Conservation (phyloP, 805 yeast genomes). For the Ogataea dorogensis region DNA sequence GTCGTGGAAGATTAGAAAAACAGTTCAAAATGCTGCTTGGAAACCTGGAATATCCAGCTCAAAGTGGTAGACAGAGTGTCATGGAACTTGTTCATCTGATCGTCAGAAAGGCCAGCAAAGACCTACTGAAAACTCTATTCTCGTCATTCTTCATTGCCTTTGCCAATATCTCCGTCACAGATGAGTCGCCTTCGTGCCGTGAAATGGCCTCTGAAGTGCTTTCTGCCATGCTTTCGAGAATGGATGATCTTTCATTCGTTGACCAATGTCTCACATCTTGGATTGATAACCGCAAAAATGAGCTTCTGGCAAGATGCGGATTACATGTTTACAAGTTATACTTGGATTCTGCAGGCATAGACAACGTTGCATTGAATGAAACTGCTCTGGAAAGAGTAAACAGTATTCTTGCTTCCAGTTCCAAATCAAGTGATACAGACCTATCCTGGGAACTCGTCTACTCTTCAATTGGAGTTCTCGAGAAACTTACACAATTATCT, state of each 20-base stretch:
- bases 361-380: constrained; percentile 26
- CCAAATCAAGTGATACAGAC: constrained; percentile 37
- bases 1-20: constrained; percentile 77
- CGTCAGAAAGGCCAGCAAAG: constrained; percentile 61
- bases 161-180: constrained; percentile 73
- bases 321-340: constrained; percentile 66
- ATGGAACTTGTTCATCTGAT: constrained; percentile 80
- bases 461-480: constrained; percentile 51
- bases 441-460: constrained; percentile 79
- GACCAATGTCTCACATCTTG: constrained; percentile 54
- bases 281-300: constrained; percentile 56
- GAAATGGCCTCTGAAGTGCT: constrained; percentile 75
- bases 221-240: constrained; percentile 49
- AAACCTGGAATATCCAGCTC: constrained; percentile 81
- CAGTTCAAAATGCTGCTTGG: constrained; percentile 78
- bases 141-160: constrained; percentile 81
- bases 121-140: constrained; percentile 57
- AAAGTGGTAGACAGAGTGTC: constrained; percentile 83
- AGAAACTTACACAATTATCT: constrained; percentile 17
- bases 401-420: constrained; percentile 25
- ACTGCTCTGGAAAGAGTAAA: constrained; percentile 29
- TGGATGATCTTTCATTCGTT: constrained; percentile 35
- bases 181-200: constrained; percentile 74
- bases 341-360: constrained; percentile 46
- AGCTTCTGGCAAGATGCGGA: constrained; percentile 67